phyloP scores from a whole-genome alignment of 2,329 filamentous ascomycete species.

The Fusarium sp. region DNA sequence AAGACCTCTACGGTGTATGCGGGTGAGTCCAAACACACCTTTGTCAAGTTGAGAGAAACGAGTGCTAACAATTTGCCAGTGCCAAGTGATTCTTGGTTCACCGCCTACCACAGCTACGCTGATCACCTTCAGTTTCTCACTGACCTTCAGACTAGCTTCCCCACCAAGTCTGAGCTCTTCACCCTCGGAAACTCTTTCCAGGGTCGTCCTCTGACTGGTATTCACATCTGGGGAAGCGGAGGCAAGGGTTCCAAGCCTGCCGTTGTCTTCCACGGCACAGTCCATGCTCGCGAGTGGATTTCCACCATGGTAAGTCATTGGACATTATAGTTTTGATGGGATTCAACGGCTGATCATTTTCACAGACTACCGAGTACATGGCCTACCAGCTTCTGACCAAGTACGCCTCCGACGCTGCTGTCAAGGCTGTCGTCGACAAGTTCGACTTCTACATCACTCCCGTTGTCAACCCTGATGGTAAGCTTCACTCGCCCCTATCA shows the following conservation, averaged over 20 bases:
- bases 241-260: slow-evolving; percentile 41
- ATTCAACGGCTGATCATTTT: background rate
- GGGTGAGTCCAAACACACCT: background rate
- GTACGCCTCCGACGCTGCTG: slow-evolving; percentile 29
- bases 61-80: background rate
- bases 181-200: slow-evolving; percentile 34
- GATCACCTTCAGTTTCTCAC: slow-evolving; percentile 34
- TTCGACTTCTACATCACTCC: slow-evolving; percentile 77
- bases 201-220: slow-evolving; percentile 30
- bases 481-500: background rate
- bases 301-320: slow-evolving; percentile 19
- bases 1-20: slow-evolving; percentile 27
- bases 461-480: slow-evolving; percentile 72
- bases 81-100: slow-evolving; percentile 38
- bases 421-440: slow-evolving; percentile 64
- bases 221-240: slow-evolving; percentile 40
- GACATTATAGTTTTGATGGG: background rate
- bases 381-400: slow-evolving; percentile 39
- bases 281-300: slow-evolving; percentile 40
- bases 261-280: slow-evolving; percentile 34
- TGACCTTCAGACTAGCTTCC: slow-evolving; percentile 33
- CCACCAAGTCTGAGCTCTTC: slow-evolving; percentile 27
- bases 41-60: background rate
- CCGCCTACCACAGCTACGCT: slow-evolving; percentile 34
- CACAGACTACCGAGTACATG: slow-evolving; percentile 32